These are phyloP conservation scores for Xylaria sp. DNA, from an alignment of 2,329 filamentous ascomycete genomes.

Conservation along the genomic window DNA sequence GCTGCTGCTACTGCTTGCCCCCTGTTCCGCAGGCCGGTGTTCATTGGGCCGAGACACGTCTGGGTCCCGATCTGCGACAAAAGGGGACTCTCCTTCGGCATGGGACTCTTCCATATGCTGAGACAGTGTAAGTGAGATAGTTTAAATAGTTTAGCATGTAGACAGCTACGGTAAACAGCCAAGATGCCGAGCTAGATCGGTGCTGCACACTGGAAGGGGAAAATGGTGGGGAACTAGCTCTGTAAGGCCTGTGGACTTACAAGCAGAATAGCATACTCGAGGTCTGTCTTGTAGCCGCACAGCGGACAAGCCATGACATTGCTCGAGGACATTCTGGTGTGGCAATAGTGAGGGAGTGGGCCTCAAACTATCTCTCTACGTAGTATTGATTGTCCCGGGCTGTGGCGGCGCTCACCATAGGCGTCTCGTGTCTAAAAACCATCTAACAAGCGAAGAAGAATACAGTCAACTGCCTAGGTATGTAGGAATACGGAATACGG, in stretches of 20 bases:
- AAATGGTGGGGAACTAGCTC: background rate
- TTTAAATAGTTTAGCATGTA: background rate
- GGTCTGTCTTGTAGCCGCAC: conserved; percentile 50
- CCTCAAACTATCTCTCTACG: background rate
- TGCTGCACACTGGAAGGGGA: background rate
- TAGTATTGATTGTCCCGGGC: background rate
- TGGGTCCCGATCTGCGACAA: conserved; percentile 35
- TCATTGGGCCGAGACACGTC: conserved; percentile 3
- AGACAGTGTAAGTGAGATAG: conserved; percentile 22
- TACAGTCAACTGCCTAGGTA: background rate
- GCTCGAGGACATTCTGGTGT: conserved; percentile 28
- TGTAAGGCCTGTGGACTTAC: conserved; percentile 39
- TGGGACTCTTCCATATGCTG: conserved; percentile 50
- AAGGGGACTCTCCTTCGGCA: conserved; percentile 43
- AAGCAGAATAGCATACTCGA: conserved; percentile 53
- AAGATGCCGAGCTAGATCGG: background rate
- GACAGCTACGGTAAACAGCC: background rate
- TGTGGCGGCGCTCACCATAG: background rate
- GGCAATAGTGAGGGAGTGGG: background rate
- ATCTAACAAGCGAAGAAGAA: background rate
- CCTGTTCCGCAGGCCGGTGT: conserved; percentile 3
- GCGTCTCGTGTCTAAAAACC: background rate
- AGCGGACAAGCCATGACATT: conserved; percentile 51
- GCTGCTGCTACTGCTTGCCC: conserved; percentile 12
- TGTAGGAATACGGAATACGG: conserved; percentile 4